Evolutionary conservation across 176 grass and related monocot genomes (phyloP).

Genomic region (Aegilops sharonensis): DNA sequence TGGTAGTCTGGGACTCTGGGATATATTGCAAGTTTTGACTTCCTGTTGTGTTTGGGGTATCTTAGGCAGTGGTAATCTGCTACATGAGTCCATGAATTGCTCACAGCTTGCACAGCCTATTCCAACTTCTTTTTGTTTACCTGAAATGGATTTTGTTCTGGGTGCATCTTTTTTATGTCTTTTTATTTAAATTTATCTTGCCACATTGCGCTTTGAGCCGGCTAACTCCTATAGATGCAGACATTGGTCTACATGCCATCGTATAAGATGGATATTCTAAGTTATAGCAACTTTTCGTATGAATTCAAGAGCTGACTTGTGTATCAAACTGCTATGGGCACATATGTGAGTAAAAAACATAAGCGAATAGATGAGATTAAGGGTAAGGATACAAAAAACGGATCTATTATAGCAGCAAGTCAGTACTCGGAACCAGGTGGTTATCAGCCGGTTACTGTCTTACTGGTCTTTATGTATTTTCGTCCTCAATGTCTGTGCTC

Average conservation of each 20-base stretch:
- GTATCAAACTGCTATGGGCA: not conserved
- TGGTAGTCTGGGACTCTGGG: not conserved
- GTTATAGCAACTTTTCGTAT: not conserved
- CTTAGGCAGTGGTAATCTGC: not conserved
- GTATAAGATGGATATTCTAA: not conserved
- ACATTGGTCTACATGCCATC: not conserved
- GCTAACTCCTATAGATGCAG: not conserved
- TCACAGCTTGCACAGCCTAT: not conserved
- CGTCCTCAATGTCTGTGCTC: not conserved
- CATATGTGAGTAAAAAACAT: not conserved
- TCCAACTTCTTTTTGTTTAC: not conserved
- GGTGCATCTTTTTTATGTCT: not conserved
- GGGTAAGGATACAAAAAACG: not conserved
- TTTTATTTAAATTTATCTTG: not conserved
- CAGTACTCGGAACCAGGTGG: not conserved
- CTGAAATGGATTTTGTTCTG: not conserved
- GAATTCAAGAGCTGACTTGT: not conserved
- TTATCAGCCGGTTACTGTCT: not conserved
- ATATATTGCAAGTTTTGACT: not conserved
- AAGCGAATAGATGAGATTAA: not conserved
- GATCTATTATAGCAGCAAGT: not conserved
- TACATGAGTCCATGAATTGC: not conserved
- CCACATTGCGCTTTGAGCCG: not conserved
- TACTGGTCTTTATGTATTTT: not conserved
- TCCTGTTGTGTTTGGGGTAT: not conserved